These are phyloP conservation scores for Myrmaecium sp. DNA, from an alignment of 2,329 filamentous ascomycete species.

Conservation along the genomic window DNA sequence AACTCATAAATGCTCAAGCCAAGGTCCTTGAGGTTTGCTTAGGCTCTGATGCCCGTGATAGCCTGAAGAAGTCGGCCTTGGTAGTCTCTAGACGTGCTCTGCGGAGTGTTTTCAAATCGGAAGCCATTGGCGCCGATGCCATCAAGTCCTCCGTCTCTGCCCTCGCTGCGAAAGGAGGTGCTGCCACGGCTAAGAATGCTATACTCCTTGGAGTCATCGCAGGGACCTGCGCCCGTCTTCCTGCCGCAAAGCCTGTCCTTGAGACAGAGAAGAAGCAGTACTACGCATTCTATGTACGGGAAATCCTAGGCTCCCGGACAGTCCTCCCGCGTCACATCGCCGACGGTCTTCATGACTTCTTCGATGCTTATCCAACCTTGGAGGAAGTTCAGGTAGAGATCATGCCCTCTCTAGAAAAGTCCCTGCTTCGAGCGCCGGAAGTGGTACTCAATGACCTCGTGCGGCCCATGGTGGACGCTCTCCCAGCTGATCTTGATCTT, in stretches of 20 bases:
- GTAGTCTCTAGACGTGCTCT: slow-evolving; percentile 65
- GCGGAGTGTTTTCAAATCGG: slow-evolving; percentile 50
- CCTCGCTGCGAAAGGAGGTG: slow-evolving; percentile 50
- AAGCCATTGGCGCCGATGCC: slow-evolving; percentile 40
- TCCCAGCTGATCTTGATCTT: slow-evolving; percentile 58
- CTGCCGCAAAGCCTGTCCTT: slow-evolving; percentile 44
- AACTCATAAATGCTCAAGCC: slow-evolving; percentile 52
- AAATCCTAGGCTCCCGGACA: slow-evolving; percentile 65
- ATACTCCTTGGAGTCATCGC: slow-evolving; percentile 71
- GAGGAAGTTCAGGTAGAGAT: slow-evolving; percentile 63
- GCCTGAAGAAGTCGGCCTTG: slow-evolving; percentile 55
- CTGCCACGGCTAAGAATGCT: slow-evolving; percentile 52
- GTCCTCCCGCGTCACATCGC: slow-evolving; percentile 56
- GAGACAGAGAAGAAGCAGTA: slow-evolving; percentile 52
- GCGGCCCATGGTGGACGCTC: slow-evolving; percentile 50
- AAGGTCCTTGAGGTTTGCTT: slow-evolving; percentile 65
- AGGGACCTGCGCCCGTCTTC: slow-evolving; percentile 64
- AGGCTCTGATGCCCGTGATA: slow-evolving; percentile 34
- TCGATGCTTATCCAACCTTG: slow-evolving; percentile 51
- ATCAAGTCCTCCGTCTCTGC: slow-evolving; percentile 46
- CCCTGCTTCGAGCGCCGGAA: slow-evolving; percentile 75
- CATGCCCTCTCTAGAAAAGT: slow-evolving; percentile 72
- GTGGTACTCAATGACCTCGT: slow-evolving; percentile 70
- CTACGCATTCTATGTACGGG: slow-evolving; percentile 68
- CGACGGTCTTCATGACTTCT: slow-evolving; percentile 65